Conservation (phyloP, 768 basidiomycete genomes). For the Rhodotorula paludigena region DNA sequence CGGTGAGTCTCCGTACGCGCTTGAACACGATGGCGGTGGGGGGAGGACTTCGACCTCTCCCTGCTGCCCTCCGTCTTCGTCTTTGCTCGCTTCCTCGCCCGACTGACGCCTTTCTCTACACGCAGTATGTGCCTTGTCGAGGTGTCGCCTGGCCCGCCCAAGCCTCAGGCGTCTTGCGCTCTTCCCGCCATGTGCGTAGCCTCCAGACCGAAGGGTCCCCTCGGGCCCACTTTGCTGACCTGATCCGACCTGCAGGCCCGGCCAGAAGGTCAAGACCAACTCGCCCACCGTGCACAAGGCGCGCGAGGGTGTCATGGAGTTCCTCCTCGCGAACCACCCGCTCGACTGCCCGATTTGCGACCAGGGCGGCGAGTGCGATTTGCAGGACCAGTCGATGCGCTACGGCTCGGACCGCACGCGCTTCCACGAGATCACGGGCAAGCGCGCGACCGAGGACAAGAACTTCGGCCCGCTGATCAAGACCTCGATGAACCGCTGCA, state of each 20-base stretch:
- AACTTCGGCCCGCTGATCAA: slow-evolving; percentile 96
- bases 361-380: slow-evolving; percentile 96
- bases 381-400: slow-evolving; percentile 98
- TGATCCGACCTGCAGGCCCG: slow-evolving; percentile 32
- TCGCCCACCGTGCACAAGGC: slow-evolving; percentile 49
- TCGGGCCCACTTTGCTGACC: too few species aligned
- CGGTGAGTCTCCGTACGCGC: slow-evolving; percentile 63
- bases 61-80: too few species aligned
- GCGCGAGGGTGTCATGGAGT: slow-evolving; percentile 89
- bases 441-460: slow-evolving; percentile 97
- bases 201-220: not conserved
- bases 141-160: slow-evolving; percentile 55
- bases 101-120: not conserved
- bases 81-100: not conserved
- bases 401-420: slow-evolving; percentile 96
- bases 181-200: slow-evolving; percentile 89
- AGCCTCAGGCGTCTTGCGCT: slow-evolving; percentile 50
- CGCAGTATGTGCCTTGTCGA: slow-evolving; percentile 95
- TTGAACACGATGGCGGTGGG: too few species aligned
- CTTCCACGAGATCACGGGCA: slow-evolving; percentile 97
- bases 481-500: slow-evolving; percentile 97
- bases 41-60: not conserved
- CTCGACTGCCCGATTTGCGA: slow-evolving; percentile 98
- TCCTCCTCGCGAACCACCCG: slow-evolving; percentile 93
- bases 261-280: slow-evolving; percentile 46